Percentiles rank a stretch among this genome's conserved stretches.
phyloP scores from a whole-genome alignment of 78 protist species.

The Dictyostelium intermedium region DNA sequence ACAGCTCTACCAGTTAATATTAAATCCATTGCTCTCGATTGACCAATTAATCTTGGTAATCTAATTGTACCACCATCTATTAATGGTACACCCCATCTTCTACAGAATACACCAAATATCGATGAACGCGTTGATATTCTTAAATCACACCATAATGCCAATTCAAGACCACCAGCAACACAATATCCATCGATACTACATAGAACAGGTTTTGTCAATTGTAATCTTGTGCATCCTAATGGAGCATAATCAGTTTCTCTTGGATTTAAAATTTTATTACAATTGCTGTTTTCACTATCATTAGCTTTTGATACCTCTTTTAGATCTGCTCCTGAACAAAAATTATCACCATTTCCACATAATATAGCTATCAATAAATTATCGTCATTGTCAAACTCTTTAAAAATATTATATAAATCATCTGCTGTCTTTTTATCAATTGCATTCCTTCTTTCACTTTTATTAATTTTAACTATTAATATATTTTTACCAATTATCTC shows the following conservation, averaged over 20 bases:
- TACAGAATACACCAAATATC: conserved; percentile 85
- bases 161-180: conserved; percentile 91
- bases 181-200: conserved; percentile 82
- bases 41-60: conserved; percentile 87
- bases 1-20: conserved; percentile 88
- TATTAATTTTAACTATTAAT: conserved; percentile 55
- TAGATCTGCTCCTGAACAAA: conserved; percentile 94
- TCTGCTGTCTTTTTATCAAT: conserved; percentile 82
- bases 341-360: conserved; percentile 58
- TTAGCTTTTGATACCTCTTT: conserved; percentile 41
- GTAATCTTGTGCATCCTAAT: conserved; percentile 84
- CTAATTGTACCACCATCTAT: conserved; percentile 92
- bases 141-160: conserved; percentile 89
- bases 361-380: conserved; percentile 71
- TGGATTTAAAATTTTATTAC: not conserved
- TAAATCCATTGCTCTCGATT: conserved; percentile 82
- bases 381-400: conserved; percentile 77
- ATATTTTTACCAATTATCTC: not conserved
- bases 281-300: too few relatives aligned
- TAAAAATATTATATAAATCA: conserved; percentile 52
- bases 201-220: conserved; percentile 80
- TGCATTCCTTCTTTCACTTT: conserved; percentile 72
- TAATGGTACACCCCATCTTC: conserved; percentile 90
- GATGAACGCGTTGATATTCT: conserved; percentile 29
- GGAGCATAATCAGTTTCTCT: conserved; percentile 69